Evolutionary conservation across 129 eudicot species (phyloP).

Genomic region (Ambrosia trifida): DNA sequence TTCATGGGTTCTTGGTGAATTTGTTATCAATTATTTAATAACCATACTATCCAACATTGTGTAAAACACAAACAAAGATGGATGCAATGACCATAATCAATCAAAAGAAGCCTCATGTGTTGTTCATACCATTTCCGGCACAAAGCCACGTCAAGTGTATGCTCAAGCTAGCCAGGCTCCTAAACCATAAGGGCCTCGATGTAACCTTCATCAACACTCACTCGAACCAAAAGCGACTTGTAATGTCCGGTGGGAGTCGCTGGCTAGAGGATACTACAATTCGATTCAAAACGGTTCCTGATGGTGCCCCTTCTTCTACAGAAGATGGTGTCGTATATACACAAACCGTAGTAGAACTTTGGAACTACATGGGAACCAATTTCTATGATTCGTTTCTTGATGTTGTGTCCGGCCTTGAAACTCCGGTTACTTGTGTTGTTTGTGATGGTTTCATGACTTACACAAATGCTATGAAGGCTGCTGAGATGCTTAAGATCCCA

Average conservation of each 20-base stretch:
- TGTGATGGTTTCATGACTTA: slow-evolving; percentile 54
- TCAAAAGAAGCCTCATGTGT: slow-evolving; percentile 45
- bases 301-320: slow-evolving; percentile 26
- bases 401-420: slow-evolving; percentile 31
- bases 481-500: slow-evolving; percentile 43
- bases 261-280: slow-evolving; percentile 17
- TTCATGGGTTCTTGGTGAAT: not conserved
- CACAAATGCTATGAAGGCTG: slow-evolving; percentile 33
- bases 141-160: slow-evolving; percentile 78
- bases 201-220: slow-evolving; percentile 53
- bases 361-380: slow-evolving; percentile 24
- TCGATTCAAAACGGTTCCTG: slow-evolving; percentile 42
- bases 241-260: slow-evolving; percentile 12
- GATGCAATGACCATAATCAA: slow-evolving; percentile 6
- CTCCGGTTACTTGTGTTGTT: slow-evolving; percentile 39
- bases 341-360: slow-evolving; percentile 18
- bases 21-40: not conserved
- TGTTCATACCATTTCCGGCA: slow-evolving; percentile 60
- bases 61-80: slow-evolving; percentile 8
- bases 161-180: slow-evolving; percentile 62
- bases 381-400: slow-evolving; percentile 36
- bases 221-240: slow-evolving; percentile 36
- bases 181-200: slow-evolving; percentile 49
- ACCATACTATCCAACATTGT: too few relatives aligned
- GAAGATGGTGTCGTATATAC: slow-evolving; percentile 16